Conservation (phyloP, 768 basidiomycete genomes). For the Dioszegia aurantiaca region DNA sequence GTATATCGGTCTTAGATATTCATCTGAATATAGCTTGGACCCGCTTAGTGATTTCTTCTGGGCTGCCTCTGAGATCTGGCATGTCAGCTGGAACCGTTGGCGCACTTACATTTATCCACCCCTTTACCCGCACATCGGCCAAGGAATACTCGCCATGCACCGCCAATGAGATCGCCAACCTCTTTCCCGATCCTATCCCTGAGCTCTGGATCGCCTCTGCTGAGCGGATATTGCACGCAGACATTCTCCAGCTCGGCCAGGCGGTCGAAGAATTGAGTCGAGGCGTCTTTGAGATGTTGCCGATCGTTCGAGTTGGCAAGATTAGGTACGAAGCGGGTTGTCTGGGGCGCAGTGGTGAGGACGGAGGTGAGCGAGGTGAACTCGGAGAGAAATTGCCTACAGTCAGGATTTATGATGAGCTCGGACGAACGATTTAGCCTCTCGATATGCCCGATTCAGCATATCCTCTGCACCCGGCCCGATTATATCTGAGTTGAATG, state of each 20-base stretch:
- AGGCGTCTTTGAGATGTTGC: conserved; percentile 42
- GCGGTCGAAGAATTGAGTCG: conserved; percentile 41
- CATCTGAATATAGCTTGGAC: conserved; percentile 37
- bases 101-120: conserved; percentile 47
- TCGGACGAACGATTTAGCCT: conserved; percentile 39
- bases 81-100: not conserved
- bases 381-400: conserved; percentile 38
- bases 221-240: conserved; percentile 35
- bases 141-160: conserved; percentile 37
- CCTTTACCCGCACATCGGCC: conserved; percentile 35
- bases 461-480: conserved; percentile 48
- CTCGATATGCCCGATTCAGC: conserved; percentile 46
- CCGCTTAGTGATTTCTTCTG: conserved; percentile 41
- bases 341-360: conserved; percentile 18
- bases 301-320: conserved; percentile 34
- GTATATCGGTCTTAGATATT: too few species aligned
- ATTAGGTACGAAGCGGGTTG: conserved; percentile 24
- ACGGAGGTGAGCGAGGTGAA: conserved; percentile 28
- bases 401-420: not conserved
- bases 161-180: conserved; percentile 34
- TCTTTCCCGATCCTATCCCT: conserved; percentile 42
- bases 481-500: conserved; percentile 43
- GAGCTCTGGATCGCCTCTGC: conserved; percentile 45
- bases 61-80: conserved; percentile 38
- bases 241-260: conserved; percentile 42